Evolutionary conservation across 2,329 filamentous ascomycete species (phyloP), one percentile per base, ranked within the genome.

Genomic region (Fusarium protoensiforme): DNA sequence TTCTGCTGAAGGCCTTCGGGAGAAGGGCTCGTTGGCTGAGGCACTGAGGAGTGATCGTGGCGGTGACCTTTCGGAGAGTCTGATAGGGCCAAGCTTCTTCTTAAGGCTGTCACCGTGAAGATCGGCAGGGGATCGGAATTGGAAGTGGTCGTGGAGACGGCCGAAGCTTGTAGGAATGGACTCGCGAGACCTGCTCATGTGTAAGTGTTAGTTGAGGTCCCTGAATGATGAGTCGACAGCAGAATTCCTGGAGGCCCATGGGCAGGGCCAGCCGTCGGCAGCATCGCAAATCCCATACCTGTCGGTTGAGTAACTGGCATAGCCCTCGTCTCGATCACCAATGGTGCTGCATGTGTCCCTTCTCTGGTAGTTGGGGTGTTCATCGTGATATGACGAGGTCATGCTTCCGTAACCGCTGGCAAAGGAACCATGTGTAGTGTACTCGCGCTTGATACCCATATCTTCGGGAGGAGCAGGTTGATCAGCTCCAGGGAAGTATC

Each of bases 21-120:
- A 75, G 22, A 82, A 76, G 9, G 81, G 69, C 53, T 87, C 85
- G 63, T 79, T 82, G 24, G 83, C 73, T 2, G 85, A 86, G 11
- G 83, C 79, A 65, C 83, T 85, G 7, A 88, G 80, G 5, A 82
- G 80, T 11, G 86, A 85, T 57, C 83, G 83, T 24, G 86, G 83
- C 2, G 86, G 84, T 10, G 85, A 84, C 18, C 83, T 86, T 65
- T 87, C 85, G n/a, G 85, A 75, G 0, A 81, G 82, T 39, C 85
- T 82, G 39, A 84, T 79, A 1, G 85, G 83, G 65, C 89, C 85
- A n/a, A 91, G 82, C 80, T 88, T 90, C 78, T 87, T 88, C 67
- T 89, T 85, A 77, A 90, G 84, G 60, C 81, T 84, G 67, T 83
- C 85, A 67, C 87, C 86, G 61, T 89, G 85, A 16, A 86, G 81